These are phyloP conservation scores for Boletus subcaerulescens DNA, from an alignment of 768 basidiomycete genomes.

Conservation along the genomic window DNA sequence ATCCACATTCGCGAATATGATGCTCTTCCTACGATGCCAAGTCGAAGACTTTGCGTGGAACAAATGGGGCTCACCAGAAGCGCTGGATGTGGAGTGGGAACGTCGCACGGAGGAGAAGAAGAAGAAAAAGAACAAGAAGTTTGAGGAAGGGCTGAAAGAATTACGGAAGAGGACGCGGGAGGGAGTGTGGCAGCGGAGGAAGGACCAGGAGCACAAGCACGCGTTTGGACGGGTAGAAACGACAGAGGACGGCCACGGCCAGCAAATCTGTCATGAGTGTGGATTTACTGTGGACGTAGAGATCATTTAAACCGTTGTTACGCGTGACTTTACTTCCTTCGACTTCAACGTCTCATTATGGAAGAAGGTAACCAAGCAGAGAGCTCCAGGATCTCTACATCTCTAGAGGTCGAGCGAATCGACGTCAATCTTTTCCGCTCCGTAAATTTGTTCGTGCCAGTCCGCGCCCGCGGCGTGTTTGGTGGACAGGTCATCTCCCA, in stretches of 20 bases:
- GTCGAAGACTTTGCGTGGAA: conserved; percentile 97
- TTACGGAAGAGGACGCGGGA: conserved; percentile 82
- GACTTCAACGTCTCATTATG: conserved; percentile 17
- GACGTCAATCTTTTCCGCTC: conserved; percentile 79
- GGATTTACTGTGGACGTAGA: conserved; percentile 92
- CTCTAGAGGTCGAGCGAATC: conserved; percentile 74
- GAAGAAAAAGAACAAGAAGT: conserved; percentile 90
- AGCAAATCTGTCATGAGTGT: conserved; percentile 83
- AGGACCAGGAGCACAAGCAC: conserved; percentile 88
- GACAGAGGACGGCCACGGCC: conserved; percentile 50
- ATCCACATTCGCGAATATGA: conserved; percentile 97
- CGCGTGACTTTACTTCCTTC: too few relatives aligned
- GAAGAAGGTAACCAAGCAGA: conserved; percentile 50
- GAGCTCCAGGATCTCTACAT: conserved; percentile 65
- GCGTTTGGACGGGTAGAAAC: conserved; percentile 62
- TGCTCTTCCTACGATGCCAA: conserved; percentile 92
- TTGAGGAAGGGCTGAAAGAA: conserved; percentile 85
- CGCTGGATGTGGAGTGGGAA: conserved; percentile 84
- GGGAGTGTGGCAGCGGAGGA: conserved; percentile 83
- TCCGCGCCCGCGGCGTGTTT: conserved; percentile 68
- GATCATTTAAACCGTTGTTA: conserved; percentile 50
- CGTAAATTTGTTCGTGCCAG: conserved; percentile 65
- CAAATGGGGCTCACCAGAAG: conserved; percentile 96
- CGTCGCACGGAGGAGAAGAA: conserved; percentile 77
- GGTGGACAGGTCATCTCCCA: conserved; percentile 91